phyloP scores from a whole-genome alignment of 345 rosid species.

The Trapa bicornis region DNA sequence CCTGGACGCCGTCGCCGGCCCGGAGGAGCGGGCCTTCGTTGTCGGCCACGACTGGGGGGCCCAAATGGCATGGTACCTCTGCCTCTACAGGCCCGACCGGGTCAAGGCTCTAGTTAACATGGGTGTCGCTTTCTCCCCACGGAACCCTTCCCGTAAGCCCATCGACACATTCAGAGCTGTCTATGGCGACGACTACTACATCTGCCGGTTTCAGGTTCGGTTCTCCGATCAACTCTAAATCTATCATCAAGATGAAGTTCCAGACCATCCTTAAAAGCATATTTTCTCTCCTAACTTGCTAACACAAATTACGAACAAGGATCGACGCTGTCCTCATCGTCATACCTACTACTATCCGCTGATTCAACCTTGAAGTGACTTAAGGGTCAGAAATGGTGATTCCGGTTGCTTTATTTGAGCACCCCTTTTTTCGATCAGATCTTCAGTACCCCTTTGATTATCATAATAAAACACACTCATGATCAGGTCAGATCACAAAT shows the following conservation, averaged over 20 bases:
- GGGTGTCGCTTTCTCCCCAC: constrained; percentile 29
- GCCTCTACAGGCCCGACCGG: constrained; percentile 29
- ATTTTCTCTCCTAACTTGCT: not conserved
- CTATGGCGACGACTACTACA: constrained; percentile 62
- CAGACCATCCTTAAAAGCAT: not conserved
- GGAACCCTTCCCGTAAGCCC: constrained; percentile 47
- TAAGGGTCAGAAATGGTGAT: not conserved
- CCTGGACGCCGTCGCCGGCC: constrained; percentile 20
- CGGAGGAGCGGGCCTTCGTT: constrained; percentile 22
- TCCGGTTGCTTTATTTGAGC: not conserved
- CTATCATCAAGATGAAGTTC: too few species aligned
- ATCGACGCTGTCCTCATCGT: not conserved
- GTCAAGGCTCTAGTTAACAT: constrained; percentile 27
- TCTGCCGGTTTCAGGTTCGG: constrained; percentile 69
- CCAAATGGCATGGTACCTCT: constrained; percentile 28
- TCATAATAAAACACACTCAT: too few species aligned
- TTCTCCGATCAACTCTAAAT: not conserved
- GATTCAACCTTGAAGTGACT: not conserved
- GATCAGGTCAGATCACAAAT: not conserved
- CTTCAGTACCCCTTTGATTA: too few species aligned
- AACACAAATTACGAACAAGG: not conserved
- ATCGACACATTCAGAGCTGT: constrained; percentile 24
- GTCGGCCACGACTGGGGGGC: constrained; percentile 51
- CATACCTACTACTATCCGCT: not conserved
- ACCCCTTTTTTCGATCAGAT: not conserved